Base-by-base conservation (phyloP, 495 filamentous ascomycete genomes). In the Hapsidospora chrysogenum region DNA sequence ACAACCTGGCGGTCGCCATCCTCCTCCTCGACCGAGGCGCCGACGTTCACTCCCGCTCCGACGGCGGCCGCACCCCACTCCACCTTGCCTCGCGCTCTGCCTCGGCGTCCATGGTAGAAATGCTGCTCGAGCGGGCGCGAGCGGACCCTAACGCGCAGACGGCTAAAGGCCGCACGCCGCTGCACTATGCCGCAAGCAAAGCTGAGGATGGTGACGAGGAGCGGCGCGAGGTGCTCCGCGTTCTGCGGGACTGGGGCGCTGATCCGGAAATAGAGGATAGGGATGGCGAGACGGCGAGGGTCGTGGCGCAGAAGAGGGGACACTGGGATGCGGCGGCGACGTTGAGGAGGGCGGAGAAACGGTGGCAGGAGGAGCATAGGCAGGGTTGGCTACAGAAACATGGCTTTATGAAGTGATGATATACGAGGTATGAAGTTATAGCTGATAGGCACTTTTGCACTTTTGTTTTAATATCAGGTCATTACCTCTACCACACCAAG, bases 11-110 rank as follows among this genome's bases (percentile, higher is more conserved):
- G 6, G 50, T 62, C 36, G 52, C 55, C 18, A 49, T 52, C 29
- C 41, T 58, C 11, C 39, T 68, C n/a, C 40, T 66, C 10, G 40
- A 50, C 19, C 42, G 41, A 8, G 53, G 51, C 10, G 56, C 60
- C 1, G 37, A 51, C 25, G 46, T 64, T 14, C 43, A 57, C 11
- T 41, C 42, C 17, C 33, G 23, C 3, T 21, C 33, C 2, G 33
- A 18, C 11, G 41, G 43, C 13, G 50, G 52, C 10, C 41, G 42
- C 22, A 58, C 51, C 5, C 37, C 56, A 5, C 43, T 55, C 16
- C 53, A 57, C 39, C 40, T 45, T 15, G 53, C 55, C 15, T 43
- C 49, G 3, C 33, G 33, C 2, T 25, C 22, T 3, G 33, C 33
- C 14, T 26, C 33, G 8, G 33, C 33, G 9, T 16, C 33, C 2